Conservation (phyloP, 1,284 basidiomycete genomes). For the Apiotrichum sp. region DNA sequence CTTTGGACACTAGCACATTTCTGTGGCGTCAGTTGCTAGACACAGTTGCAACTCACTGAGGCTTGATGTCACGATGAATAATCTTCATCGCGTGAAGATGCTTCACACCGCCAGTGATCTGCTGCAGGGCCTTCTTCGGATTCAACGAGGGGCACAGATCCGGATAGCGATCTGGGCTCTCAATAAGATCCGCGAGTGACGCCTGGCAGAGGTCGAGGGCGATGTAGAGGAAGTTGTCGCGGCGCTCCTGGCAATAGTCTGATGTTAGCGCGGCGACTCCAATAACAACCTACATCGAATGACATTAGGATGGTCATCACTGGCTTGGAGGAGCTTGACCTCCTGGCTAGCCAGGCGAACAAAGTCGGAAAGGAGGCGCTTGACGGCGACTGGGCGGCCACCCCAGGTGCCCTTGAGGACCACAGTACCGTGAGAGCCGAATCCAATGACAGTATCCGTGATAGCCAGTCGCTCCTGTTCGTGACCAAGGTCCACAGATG, state of each 20-base stretch:
- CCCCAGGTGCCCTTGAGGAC: conserved; percentile 91
- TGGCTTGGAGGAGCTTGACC: conserved; percentile 88
- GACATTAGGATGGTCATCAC: conserved; percentile 96
- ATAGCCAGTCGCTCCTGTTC: conserved; percentile 54
- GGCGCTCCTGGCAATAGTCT: conserved; percentile 91
- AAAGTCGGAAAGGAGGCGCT: conserved; percentile 90
- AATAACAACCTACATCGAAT: conserved; percentile 59
- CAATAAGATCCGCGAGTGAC: conserved; percentile 86
- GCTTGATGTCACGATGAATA: conserved; percentile 96
- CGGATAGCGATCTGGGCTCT: conserved; percentile 59
- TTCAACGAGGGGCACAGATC: conserved; percentile 72
- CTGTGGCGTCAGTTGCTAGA: conserved; percentile 21
- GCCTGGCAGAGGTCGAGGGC: conserved; percentile 95
- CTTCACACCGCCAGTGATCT: conserved; percentile 80
- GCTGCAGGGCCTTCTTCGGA: conserved; percentile 77
- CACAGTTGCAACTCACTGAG: conserved; percentile 53
- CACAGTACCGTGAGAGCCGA: conserved; percentile 93
- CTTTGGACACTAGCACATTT: conserved; percentile 84
- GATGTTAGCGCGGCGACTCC: conserved; percentile 9
- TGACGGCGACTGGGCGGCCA: conserved; percentile 92
- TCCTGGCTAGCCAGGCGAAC: conserved; percentile 91
- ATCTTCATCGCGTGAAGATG: conserved; percentile 94
- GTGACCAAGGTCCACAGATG: conserved; percentile 26
- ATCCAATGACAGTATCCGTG: conserved; percentile 74
- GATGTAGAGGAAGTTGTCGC: conserved; percentile 91